Conservation (phyloP, 768 basidiomycete genomes). For the Rhizopogon vinicolor region DNA sequence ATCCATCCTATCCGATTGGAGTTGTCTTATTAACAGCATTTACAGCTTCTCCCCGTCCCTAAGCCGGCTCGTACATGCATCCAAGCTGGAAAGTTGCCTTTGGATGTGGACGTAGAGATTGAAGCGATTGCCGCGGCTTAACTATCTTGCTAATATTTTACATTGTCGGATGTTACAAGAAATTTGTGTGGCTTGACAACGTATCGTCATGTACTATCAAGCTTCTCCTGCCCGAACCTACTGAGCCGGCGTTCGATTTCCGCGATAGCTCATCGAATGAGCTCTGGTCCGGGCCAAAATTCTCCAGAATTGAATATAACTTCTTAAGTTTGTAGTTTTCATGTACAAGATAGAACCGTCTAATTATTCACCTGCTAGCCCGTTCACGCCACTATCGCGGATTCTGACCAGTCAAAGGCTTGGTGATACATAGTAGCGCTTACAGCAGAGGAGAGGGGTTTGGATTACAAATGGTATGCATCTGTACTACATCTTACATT, state of each 20-base stretch:
- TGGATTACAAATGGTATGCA: not conserved
- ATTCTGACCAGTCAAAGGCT: too few relatives aligned
- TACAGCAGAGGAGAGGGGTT: too few relatives aligned
- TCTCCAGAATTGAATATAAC: not conserved
- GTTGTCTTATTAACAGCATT: constrained; percentile 1
- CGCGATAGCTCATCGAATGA: too few relatives aligned
- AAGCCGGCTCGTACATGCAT: constrained; percentile 78
- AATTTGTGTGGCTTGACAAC: not conserved
- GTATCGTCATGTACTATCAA: too few relatives aligned
- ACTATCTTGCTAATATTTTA: not conserved
- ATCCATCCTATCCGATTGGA: not conserved
- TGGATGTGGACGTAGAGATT: constrained; percentile 70
- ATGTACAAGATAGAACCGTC: not conserved
- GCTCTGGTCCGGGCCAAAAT: not conserved
- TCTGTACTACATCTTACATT: not conserved
- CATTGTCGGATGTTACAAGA: too few relatives aligned
- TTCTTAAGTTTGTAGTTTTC: not conserved
- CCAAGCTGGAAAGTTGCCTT: constrained; percentile 64
- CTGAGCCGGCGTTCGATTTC: too few relatives aligned
- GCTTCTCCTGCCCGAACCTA: too few relatives aligned
- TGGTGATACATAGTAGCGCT: not conserved
- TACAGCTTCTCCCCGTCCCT: constrained; percentile 42
- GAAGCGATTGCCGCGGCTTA: constrained; percentile 54
- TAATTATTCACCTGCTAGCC: not conserved
- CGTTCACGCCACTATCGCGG: not conserved